These are phyloP conservation scores for Xerocomellus dryophilus DNA, from an alignment of 768 basidiomycete genomes.

Conservation along the genomic window DNA sequence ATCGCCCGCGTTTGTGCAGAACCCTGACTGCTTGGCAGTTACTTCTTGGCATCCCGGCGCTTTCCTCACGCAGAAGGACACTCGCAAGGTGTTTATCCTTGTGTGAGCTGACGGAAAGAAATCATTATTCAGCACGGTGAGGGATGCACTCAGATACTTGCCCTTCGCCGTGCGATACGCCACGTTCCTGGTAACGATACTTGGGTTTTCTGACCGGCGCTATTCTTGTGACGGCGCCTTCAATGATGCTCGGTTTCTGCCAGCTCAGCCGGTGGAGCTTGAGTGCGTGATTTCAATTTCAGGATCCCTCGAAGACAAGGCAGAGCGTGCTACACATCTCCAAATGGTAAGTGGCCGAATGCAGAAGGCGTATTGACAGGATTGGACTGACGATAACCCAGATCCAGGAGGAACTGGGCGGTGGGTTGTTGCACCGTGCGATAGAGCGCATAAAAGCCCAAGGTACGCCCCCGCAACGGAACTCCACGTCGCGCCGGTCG, in stretches of 20 bases:
- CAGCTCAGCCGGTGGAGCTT: neutral
- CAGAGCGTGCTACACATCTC: neutral
- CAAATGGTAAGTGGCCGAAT: conserved; percentile 14
- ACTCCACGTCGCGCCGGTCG: neutral
- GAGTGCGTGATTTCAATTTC: conserved; percentile 4
- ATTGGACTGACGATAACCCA: conserved; percentile 11
- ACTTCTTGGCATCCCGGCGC: conserved; percentile 2
- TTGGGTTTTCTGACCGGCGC: neutral
- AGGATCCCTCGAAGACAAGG: neutral
- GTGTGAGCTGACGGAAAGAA: conserved; percentile 6
- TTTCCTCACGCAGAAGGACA: conserved; percentile 2
- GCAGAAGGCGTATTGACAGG: neutral
- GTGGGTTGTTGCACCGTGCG: conserved; percentile 5
- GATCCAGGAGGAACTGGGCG: conserved; percentile 5
- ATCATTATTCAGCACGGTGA: neutral
- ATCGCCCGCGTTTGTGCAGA: conserved; percentile 9
- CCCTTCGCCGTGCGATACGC: neutral
- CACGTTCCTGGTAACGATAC: neutral
- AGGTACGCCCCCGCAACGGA: neutral
- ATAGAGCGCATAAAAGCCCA: neutral
- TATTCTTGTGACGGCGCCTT: neutral
- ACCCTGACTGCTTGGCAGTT: conserved; percentile 1
- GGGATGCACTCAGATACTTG: neutral
- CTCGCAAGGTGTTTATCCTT: conserved; percentile 3
- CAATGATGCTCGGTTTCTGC: neutral